These are phyloP conservation scores for Trichosanthes cucumerina DNA, from an alignment of 306 rosid species.

Conservation along the genomic window DNA sequence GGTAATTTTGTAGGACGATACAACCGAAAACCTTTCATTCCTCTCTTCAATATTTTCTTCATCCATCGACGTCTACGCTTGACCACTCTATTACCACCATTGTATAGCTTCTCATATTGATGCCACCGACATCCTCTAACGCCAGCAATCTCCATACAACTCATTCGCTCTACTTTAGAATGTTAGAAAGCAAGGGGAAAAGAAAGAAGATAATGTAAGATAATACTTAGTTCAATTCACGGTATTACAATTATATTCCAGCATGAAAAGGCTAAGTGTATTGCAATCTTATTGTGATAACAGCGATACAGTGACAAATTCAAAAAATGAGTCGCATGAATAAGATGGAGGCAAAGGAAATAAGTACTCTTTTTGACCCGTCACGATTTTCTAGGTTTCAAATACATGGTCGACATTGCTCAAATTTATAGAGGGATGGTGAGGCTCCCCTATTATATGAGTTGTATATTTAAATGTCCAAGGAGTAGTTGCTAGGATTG, in stretches of 20 bases:
- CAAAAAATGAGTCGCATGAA: no score
- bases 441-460: not conserved
- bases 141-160: not conserved
- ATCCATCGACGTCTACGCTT: not conserved
- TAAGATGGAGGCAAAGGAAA: no score
- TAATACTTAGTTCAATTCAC: no score
- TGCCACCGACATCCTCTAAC: not conserved
- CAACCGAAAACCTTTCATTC: not conserved
- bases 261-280: not conserved
- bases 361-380: no score
- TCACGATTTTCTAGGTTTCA: not conserved
- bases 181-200: no score
- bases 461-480: not conserved
- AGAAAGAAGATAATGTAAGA: no score
- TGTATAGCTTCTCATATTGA: not conserved
- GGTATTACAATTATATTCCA: no score
- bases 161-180: not conserved
- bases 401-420: not conserved
- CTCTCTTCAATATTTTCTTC: not conserved
- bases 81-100: not conserved
- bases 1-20: constrained; percentile 9
- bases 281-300: no score
- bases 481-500: not conserved
- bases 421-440: not conserved
- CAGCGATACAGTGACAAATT: no score